phyloP scores from a whole-genome alignment of 768 basidiomycete species.

The Lactarius akahatsu region DNA sequence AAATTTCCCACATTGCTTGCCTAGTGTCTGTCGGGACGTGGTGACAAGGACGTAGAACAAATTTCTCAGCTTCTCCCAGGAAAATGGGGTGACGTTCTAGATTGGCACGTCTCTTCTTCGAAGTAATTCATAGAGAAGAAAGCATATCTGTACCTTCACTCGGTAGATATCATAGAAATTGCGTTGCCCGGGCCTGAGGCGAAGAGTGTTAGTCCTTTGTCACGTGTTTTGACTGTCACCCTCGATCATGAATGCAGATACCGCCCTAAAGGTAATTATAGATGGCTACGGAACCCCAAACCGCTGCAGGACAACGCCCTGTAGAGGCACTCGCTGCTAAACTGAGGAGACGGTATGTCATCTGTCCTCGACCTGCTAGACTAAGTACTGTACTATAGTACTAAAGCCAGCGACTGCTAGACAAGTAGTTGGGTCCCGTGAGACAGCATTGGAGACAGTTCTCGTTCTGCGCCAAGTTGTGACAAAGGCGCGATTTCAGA shows the following conservation, averaged over 20 bases:
- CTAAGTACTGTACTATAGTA: constrained; percentile 25
- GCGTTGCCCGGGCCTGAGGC: too few relatives aligned
- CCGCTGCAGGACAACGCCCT: constrained; percentile 49
- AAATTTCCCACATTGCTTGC: constrained; percentile 7
- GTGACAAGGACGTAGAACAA: constrained; percentile 97
- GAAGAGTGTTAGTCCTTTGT: neutral
- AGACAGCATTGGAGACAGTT: constrained; percentile 86
- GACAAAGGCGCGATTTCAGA: constrained; percentile 79
- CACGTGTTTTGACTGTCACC: constrained; percentile 6
- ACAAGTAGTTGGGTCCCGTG: constrained; percentile 88
- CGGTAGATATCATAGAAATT: neutral
- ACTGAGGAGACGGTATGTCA: constrained; percentile 66
- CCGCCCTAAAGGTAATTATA: neutral
- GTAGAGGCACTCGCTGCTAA: constrained; percentile 72
- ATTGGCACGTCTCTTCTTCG: constrained; percentile 76
- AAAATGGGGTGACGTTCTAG: constrained; percentile 90
- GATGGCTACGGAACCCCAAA: constrained; percentile 46
- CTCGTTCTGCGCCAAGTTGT: constrained; percentile 88
- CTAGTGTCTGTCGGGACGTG: constrained; percentile 91
- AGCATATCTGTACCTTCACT: neutral
- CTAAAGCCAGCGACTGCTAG: constrained; percentile 42
- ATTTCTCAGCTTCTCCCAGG: constrained; percentile 89
- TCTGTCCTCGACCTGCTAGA: constrained; percentile 5
- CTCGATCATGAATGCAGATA: neutral
- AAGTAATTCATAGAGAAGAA: constrained; percentile 15